Evolutionary conservation across 2,329 filamentous ascomycete species (phyloP).

Genomic region (Elsinoe ampelina): DNA sequence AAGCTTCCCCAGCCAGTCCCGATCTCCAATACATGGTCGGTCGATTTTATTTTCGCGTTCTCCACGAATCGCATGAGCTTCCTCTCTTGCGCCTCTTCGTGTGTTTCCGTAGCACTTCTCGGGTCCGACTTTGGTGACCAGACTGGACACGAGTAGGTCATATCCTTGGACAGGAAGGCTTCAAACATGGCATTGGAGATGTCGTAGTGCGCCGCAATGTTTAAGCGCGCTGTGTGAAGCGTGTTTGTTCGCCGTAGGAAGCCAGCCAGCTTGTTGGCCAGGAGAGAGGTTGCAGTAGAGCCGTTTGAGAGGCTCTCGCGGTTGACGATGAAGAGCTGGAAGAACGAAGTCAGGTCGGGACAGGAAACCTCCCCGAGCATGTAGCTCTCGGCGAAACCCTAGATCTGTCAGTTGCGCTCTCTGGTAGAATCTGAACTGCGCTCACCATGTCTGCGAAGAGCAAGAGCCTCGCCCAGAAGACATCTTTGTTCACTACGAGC

Average conservation of each 20-base stretch:
- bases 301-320: slow-evolving; percentile 55
- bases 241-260: slow-evolving; percentile 41
- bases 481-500: slow-evolving; percentile 53
- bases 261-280: slow-evolving; percentile 49
- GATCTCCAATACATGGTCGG: slow-evolving; percentile 64
- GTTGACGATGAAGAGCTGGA: slow-evolving; percentile 64
- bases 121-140: slow-evolving; percentile 44
- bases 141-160: slow-evolving; percentile 67
- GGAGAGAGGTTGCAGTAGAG: slow-evolving; percentile 50
- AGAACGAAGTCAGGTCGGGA: slow-evolving; percentile 57
- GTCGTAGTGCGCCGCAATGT: slow-evolving; percentile 65
- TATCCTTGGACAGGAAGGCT: slow-evolving; percentile 62
- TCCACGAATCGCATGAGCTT: slow-evolving; percentile 59
- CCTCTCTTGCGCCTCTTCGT: slow-evolving; percentile 57
- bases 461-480: slow-evolving; percentile 61
- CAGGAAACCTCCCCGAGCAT: slow-evolving; percentile 65
- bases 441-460: slow-evolving; percentile 62
- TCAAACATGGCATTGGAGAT: slow-evolving; percentile 70
- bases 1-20: slow-evolving; percentile 69
- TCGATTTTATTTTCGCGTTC: slow-evolving; percentile 52
- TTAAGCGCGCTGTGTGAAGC: slow-evolving; percentile 48
- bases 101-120: slow-evolving; percentile 41
- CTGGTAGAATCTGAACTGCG: not conserved
- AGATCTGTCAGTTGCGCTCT: not conserved
- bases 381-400: slow-evolving; percentile 60